phyloP scores from a whole-genome alignment of 2,329 filamentous ascomycete genomes.

The Hypoxylon sp. region DNA sequence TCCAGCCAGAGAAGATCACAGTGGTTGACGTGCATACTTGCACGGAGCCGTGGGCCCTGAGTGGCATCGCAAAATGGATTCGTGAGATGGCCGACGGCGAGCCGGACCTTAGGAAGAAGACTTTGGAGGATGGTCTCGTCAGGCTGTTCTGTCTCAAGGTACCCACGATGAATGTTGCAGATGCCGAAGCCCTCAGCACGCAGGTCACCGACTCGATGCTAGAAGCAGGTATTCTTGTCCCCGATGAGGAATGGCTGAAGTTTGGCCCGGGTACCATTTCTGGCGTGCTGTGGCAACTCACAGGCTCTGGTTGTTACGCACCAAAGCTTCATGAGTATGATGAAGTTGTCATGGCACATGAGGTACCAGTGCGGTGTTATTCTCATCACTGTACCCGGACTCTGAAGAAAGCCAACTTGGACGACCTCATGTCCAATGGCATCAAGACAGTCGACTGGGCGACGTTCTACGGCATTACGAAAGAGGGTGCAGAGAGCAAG shows the following conservation, averaged over 20 bases:
- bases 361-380: slow-evolving; percentile 82
- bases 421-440: slow-evolving; percentile 73
- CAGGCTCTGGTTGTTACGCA: slow-evolving; percentile 89
- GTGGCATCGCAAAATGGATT: slow-evolving; percentile 86
- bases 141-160: slow-evolving; percentile 93
- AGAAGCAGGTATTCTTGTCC: slow-evolving; percentile 76
- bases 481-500: slow-evolving; percentile 74
- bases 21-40: slow-evolving; percentile 84
- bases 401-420: slow-evolving; percentile 90
- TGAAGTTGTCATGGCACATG: slow-evolving; percentile 49
- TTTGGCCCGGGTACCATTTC: slow-evolving; percentile 82
- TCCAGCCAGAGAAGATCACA: slow-evolving; percentile 84
- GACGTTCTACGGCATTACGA: slow-evolving; percentile 84
- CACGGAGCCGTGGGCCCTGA: slow-evolving; percentile 90
- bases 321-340: slow-evolving; percentile 76
- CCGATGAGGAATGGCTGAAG: slow-evolving; percentile 98
- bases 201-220: slow-evolving; percentile 84
- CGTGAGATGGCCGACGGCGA: slow-evolving; percentile 90
- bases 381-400: slow-evolving; percentile 93
- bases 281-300: slow-evolving; percentile 92
- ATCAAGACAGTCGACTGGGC: slow-evolving; percentile 84
- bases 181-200: slow-evolving; percentile 85
- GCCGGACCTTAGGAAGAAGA: slow-evolving; percentile 82
- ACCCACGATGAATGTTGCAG: slow-evolving; percentile 97
- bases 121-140: slow-evolving; percentile 86